Conservation (phyloP, 768 basidiomycete species). For the Lepiota brunneoincarnata region DNA sequence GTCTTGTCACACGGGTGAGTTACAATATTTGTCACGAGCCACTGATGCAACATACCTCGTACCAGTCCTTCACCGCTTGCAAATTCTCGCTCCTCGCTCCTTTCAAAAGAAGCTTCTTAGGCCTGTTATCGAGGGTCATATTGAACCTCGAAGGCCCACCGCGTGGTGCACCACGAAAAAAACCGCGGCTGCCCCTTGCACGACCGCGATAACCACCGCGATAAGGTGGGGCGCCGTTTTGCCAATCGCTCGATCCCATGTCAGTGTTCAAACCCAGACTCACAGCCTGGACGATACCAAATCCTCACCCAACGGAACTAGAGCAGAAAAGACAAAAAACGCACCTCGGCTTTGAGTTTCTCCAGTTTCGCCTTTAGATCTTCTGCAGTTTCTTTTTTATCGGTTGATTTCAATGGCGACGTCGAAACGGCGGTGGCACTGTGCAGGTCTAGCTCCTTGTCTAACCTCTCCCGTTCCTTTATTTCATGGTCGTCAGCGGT, state of each 20-base stretch:
- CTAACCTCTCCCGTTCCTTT: slow-evolving; percentile 64
- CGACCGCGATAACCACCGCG: slow-evolving; percentile 74
- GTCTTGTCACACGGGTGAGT: slow-evolving; percentile 36
- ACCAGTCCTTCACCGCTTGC: slow-evolving; percentile 77
- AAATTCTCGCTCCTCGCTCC: slow-evolving; percentile 51
- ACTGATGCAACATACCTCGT: slow-evolving; percentile 51
- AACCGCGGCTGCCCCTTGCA: slow-evolving; percentile 57
- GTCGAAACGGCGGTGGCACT: slow-evolving; percentile 24
- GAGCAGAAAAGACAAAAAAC: slow-evolving; percentile 17
- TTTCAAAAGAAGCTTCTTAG: slow-evolving; percentile 75
- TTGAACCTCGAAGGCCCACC: slow-evolving; percentile 65
- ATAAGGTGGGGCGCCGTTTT: slow-evolving; percentile 32
- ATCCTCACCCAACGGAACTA: neutral
- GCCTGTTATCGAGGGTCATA: slow-evolving; percentile 90
- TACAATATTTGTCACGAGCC: neutral
- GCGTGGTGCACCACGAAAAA: slow-evolving; percentile 50
- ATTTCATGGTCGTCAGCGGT: slow-evolving; percentile 40
- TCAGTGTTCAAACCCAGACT: slow-evolving; percentile 67
- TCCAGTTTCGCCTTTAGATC: slow-evolving; percentile 73
- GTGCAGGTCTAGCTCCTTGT: slow-evolving; percentile 81
- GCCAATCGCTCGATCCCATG: slow-evolving; percentile 34
- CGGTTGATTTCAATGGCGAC: slow-evolving; percentile 13
- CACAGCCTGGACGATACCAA: slow-evolving; percentile 50
- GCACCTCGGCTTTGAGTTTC: slow-evolving; percentile 76
- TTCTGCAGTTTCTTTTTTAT: slow-evolving; percentile 55